Evolutionary conservation across 768 basidiomycete genomes (phyloP).

Genomic region (Vararia minispora): DNA sequence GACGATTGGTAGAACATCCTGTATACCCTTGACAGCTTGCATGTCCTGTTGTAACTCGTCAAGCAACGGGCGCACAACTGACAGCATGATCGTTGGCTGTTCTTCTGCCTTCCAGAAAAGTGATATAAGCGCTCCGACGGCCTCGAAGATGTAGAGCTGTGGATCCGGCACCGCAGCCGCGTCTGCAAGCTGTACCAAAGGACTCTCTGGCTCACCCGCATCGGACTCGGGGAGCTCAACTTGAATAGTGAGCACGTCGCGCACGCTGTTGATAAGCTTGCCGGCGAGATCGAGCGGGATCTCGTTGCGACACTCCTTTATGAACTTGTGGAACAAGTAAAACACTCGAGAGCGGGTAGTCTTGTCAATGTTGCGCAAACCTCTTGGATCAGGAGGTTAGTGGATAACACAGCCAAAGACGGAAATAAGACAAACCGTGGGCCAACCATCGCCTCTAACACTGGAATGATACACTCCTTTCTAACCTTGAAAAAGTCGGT

Average conservation of each 20-base stretch:
- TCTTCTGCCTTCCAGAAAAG: conserved; percentile 56
- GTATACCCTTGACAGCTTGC: conserved; percentile 40
- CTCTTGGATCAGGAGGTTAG: conserved; percentile 33
- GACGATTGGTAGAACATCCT: conserved; percentile 70
- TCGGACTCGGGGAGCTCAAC: conserved; percentile 73
- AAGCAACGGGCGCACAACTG: conserved; percentile 75
- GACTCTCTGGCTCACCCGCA: conserved; percentile 51
- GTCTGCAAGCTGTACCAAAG: conserved; percentile 61
- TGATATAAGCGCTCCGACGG: conserved; percentile 75
- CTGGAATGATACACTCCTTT: conserved; percentile 77
- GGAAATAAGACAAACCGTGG: conserved; percentile 42
- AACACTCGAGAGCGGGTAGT: conserved; percentile 68
- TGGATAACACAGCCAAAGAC: background rate
- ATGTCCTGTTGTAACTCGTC: conserved; percentile 54
- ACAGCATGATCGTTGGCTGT: conserved; percentile 54
- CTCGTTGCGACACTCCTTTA: conserved; percentile 72
- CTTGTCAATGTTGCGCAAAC: conserved; percentile 69
- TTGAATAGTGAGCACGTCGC: conserved; percentile 69
- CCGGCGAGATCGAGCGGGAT: conserved; percentile 63
- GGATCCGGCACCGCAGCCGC: conserved; percentile 73
- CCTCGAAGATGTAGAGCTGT: conserved; percentile 92
- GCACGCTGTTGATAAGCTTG: conserved; percentile 58
- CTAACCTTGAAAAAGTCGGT: conserved; percentile 94
- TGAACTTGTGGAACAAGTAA: conserved; percentile 90
- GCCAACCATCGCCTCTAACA: conserved; percentile 84